phyloP scores from a whole-genome alignment of 208 protist species.

The Leishmania lainsoni region DNA sequence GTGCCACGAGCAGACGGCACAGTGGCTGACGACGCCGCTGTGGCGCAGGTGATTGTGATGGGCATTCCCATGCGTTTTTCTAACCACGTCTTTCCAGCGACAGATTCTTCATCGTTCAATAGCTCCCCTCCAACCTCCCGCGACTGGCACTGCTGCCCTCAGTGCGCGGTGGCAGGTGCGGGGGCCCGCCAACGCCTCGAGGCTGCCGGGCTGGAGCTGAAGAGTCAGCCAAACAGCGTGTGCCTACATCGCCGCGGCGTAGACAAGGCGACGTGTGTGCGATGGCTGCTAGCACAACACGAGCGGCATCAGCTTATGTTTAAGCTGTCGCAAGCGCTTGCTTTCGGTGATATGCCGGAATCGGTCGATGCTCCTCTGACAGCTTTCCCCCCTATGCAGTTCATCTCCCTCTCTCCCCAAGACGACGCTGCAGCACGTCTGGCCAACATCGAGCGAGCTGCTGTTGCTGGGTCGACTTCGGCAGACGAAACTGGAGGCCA shows the following conservation, averaged over 20 bases:
- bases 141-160: slow-evolving; percentile 39
- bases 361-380: slow-evolving; percentile 54
- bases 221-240: slow-evolving; percentile 68
- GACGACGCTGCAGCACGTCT: slow-evolving; percentile 14
- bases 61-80: slow-evolving; percentile 54
- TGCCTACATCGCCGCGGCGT: slow-evolving; percentile 42
- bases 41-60: slow-evolving; percentile 56
- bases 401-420: slow-evolving; percentile 50
- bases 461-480: background rate
- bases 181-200: slow-evolving; percentile 20
- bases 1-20: slow-evolving; percentile 35
- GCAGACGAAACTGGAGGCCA: background rate
- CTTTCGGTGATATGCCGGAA: slow-evolving; percentile 56
- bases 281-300: slow-evolving; percentile 34
- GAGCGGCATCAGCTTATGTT: slow-evolving; percentile 24
- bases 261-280: slow-evolving; percentile 56
- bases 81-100: slow-evolving; percentile 33
- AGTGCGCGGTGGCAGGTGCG: slow-evolving; percentile 24
- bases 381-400: slow-evolving; percentile 51
- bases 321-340: slow-evolving; percentile 34
- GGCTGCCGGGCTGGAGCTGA: slow-evolving; percentile 36
- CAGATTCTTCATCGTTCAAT: background rate
- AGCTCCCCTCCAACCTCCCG: background rate
- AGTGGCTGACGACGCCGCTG: slow-evolving; percentile 6
- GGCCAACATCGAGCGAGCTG: slow-evolving; percentile 1